Percentiles rank a stretch among this genome's conserved stretches.
Conservation (phyloP, 179 eudicot genomes). For the Pouteria campechiana region DNA sequence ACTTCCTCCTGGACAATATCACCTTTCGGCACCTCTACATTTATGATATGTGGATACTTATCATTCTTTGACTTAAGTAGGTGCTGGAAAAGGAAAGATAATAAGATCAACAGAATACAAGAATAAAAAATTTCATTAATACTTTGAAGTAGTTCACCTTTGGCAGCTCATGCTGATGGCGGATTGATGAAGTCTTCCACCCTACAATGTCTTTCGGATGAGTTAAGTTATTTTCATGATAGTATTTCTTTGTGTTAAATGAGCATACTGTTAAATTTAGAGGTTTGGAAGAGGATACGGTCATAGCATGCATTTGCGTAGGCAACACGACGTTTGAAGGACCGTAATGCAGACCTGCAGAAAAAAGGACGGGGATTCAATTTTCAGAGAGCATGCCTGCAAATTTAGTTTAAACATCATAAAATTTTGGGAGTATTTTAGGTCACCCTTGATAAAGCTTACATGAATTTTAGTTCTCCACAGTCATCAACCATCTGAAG, state of each 20-base stretch:
- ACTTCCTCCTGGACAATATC: slow-evolving; percentile 11
- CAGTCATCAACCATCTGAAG: slow-evolving; percentile 61
- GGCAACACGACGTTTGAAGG: slow-evolving; percentile 67
- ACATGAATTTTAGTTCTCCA: slow-evolving; percentile 73
- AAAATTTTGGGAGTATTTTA: no score
- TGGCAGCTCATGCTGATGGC: slow-evolving; percentile 66
- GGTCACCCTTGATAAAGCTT: no score
- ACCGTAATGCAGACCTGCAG: slow-evolving; percentile 74
- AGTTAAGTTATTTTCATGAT: slow-evolving; percentile 27
- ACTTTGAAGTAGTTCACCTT: slow-evolving; percentile 37
- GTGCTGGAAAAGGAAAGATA: slow-evolving; percentile 22
- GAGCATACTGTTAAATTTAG: neutral
- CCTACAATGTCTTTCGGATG: slow-evolving; percentile 61
- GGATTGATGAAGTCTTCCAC: slow-evolving; percentile 84
- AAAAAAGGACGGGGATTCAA: neutral
- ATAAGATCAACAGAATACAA: neutral
- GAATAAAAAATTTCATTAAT: neutral
- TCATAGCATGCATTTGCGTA: slow-evolving; percentile 84
- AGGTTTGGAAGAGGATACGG: slow-evolving; percentile 47
- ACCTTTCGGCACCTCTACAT: slow-evolving; percentile 26
- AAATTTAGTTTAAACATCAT: no score
- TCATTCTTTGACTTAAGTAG: slow-evolving; percentile 26
- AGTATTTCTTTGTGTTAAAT: neutral
- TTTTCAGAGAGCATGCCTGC: neutral
- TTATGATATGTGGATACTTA: slow-evolving; percentile 54